A percentile compares a stretch with the other conserved stretches of the same genome.
phyloP scores from a whole-genome alignment of 2,329 filamentous ascomycete species.

The Akanthomyces uredinophilus region DNA sequence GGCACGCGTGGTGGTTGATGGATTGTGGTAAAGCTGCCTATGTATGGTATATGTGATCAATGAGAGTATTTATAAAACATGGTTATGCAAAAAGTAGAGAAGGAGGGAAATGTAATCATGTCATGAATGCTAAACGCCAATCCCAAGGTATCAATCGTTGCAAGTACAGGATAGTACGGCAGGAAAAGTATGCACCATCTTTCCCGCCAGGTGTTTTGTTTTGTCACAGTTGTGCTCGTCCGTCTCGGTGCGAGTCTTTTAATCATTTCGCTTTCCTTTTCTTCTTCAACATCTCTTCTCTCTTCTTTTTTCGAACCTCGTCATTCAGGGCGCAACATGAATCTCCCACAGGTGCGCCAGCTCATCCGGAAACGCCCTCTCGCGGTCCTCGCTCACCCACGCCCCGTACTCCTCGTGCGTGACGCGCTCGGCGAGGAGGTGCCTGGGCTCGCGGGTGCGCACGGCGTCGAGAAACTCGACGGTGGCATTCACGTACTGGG shows the following conservation, averaged over 20 bases:
- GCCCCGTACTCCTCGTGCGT: slow-evolving; percentile 37
- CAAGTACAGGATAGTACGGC: background rate
- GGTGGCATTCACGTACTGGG: slow-evolving; percentile 56
- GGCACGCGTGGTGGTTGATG: slow-evolving; percentile 6
- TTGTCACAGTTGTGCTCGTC: background rate
- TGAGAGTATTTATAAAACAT: slow-evolving; percentile 7
- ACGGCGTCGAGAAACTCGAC: slow-evolving; percentile 52
- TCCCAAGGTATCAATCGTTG: slow-evolving; percentile 14
- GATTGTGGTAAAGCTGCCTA: slow-evolving; percentile 7
- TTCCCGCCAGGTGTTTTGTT: background rate
- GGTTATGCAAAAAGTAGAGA: background rate
- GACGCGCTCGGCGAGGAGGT: slow-evolving; percentile 46
- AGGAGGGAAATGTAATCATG: background rate
- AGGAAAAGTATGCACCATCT: background rate
- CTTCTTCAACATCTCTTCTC: background rate
- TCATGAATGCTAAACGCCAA: slow-evolving; percentile 3
- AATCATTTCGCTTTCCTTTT: background rate
- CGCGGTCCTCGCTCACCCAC: slow-evolving; percentile 34
- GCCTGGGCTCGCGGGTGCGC: slow-evolving; percentile 34
- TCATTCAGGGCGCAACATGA: slow-evolving; percentile 31
- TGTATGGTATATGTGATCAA: slow-evolving; percentile 9
- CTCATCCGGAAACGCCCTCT: slow-evolving; percentile 27
- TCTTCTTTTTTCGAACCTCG: background rate
- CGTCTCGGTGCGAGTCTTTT: too few species aligned
- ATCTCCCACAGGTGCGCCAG: slow-evolving; percentile 38